A percentile compares a stretch with the other conserved stretches of the same genome.
phyloP scores from a whole-genome alignment of 306 rosid species.

The Gleditsia sinensis region DNA sequence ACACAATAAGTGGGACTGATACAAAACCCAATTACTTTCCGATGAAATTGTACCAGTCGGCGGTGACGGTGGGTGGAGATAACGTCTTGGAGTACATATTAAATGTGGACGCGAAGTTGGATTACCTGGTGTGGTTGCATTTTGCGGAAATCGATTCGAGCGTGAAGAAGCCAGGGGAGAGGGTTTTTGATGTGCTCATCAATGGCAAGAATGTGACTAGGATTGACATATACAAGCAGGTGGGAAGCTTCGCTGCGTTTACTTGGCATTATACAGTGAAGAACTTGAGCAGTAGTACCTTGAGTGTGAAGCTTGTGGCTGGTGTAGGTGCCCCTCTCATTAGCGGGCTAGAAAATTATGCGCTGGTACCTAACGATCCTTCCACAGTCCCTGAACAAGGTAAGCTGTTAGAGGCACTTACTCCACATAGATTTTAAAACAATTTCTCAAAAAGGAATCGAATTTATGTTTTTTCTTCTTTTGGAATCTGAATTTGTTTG shows the following conservation, averaged over 20 bases:
- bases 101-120: conserved; percentile 87
- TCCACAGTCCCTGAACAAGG: conserved; percentile 89
- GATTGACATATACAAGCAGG: conserved; percentile 66
- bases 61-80: conserved; percentile 50
- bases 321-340: conserved; percentile 68
- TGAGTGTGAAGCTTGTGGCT: conserved; percentile 59
- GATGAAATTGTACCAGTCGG: conserved; percentile 73
- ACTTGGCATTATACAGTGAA: conserved; percentile 59
- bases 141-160: conserved; percentile 80
- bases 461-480: not conserved
- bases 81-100: conserved; percentile 55
- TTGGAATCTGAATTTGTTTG: conserved; percentile 13
- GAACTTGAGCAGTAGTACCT: conserved; percentile 57
- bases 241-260: conserved; percentile 69
- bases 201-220: conserved; percentile 60
- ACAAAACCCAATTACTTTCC: conserved; percentile 68
- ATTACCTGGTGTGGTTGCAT: conserved; percentile 88
- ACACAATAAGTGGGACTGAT: conserved; percentile 47
- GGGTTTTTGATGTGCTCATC: conserved; percentile 74
- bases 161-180: conserved; percentile 68
- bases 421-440: not conserved
- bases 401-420: not conserved
- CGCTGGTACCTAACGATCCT: conserved; percentile 76
- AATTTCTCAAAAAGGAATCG: not conserved
- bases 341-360: conserved; percentile 85